Conservation (phyloP, 2,329 filamentous ascomycete species). For the Nemania abortiva region DNA sequence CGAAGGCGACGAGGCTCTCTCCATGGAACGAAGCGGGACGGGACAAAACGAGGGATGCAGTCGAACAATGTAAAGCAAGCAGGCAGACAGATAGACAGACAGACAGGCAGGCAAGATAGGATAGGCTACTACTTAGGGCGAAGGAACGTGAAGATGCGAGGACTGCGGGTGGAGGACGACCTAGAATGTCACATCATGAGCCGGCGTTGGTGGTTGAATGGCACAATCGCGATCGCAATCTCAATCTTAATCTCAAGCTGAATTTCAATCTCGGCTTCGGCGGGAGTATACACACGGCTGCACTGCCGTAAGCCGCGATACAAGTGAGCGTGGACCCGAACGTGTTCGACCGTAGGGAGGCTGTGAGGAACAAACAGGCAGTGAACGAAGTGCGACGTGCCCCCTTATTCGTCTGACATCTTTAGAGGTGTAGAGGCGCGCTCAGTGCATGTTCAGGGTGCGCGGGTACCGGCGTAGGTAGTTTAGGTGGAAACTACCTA, state of each 20-base stretch:
- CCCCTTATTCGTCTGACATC: not conserved
- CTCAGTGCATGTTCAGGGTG: not conserved
- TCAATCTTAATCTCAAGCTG: not conserved
- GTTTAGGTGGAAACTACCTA: not conserved
- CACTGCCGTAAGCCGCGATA: not conserved
- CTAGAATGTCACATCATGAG: constrained; percentile 35
- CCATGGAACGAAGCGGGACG: constrained; percentile 41
- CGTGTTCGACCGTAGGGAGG: constrained; percentile 13
- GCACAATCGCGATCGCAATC: not conserved
- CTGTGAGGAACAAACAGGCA: not conserved
- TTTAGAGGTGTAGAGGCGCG: not conserved
- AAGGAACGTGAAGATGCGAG: constrained; percentile 4
- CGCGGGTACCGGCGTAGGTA: not conserved
- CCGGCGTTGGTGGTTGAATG: not conserved
- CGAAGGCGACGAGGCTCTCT: constrained; percentile 45
- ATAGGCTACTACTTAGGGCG: not conserved
- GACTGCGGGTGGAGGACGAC: not conserved
- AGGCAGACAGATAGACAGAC: not conserved
- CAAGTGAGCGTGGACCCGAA: constrained; percentile 8
- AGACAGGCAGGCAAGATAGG: no score
- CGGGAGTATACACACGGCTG: not conserved
- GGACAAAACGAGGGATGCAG: constrained; percentile 1
- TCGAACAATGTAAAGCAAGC: not conserved
- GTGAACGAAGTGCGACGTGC: not conserved
- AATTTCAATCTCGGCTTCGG: not conserved